Evolutionary conservation across 495 filamentous ascomycete genomes (phyloP).

Genomic region (Corynascus novoguineensis): DNA sequence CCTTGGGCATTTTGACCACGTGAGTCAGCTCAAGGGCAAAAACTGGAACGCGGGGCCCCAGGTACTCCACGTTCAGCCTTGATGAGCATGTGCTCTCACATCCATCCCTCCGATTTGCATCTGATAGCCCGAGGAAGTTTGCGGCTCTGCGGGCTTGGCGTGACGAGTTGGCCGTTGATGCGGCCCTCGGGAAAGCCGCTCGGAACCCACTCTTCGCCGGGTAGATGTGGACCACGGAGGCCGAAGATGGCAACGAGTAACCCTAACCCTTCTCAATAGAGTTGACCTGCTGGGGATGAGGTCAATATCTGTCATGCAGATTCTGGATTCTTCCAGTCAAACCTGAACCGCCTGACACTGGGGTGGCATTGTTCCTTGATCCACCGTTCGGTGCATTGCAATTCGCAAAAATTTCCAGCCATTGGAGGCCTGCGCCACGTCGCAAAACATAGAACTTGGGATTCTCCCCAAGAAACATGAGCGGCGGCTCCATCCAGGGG

Average conservation of each 20-base stretch:
- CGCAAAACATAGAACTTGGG: too few species aligned
- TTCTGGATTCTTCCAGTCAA: too few species aligned
- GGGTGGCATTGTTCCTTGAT: too few species aligned
- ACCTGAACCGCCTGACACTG: too few species aligned
- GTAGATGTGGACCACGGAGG: neutral
- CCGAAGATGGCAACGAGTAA: neutral
- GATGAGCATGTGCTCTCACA: neutral
- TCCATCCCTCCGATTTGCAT: neutral
- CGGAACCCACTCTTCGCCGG: neutral
- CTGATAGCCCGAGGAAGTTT: slow-evolving; percentile 5
- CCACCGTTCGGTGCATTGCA: too few species aligned
- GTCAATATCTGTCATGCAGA: too few species aligned
- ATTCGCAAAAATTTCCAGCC: too few species aligned
- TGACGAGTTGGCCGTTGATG: neutral
- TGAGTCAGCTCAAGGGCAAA: too few species aligned
- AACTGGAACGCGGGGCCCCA: too few species aligned
- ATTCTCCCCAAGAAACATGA: neutral
- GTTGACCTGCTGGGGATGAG: too few species aligned
- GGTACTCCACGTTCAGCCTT: too few species aligned
- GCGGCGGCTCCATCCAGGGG: neutral
- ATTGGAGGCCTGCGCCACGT: neutral
- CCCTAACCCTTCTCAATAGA: neutral
- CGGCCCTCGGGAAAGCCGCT: slow-evolving; percentile 4
- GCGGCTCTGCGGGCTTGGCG: slow-evolving; percentile 9
- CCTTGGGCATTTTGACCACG: too few species aligned